Evolutionary conservation across 306 rosid species (phyloP), one percentile per base, ranked within the genome.

Genomic region (Boehmeria nivea): DNA sequence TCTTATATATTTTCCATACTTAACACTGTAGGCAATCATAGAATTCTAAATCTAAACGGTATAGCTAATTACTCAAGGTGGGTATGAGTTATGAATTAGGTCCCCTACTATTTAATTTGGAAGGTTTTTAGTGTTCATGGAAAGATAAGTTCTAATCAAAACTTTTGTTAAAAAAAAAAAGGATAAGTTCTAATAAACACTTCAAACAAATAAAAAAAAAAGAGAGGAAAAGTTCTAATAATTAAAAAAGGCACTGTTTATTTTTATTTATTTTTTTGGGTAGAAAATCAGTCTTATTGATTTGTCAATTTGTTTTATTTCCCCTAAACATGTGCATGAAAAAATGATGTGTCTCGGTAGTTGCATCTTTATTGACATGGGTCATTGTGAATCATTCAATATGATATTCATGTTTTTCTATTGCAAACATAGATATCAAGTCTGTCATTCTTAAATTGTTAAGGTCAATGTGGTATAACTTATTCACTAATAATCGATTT

Each of bases 301-400:
- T 18, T 38, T 38, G 61, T 56, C 26, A 53, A 53, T 33, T 28
- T 9, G 42, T 53, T 27, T 27, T 28, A 15, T 18, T 54, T 2
- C 19, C 43, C 25, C n/a, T 3, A 54, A 18, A 54, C n/a, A 31
- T 33, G 24, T 31, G 16, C 8, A 18, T 16, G 12, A 54, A 21
- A 17, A 54, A 11, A 54, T 34, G 56, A 14, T 15, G 18, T 17
- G 25, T 28, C 42, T 31, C 10, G 59, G 59, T 53, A 53, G 59
- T 22, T 53, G 39, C 42, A 33, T 31, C 42, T 53, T 33, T 19
- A 53, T 53, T 33, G 43, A 34, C 20, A 56, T 56, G 33, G 44
- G 48, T 37, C 48, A 56, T 20, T 56, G 48, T 56, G 6, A 7
- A 36, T 25, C 24, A 36, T 56, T 38, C 33, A 38, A 39, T 6